These are phyloP conservation scores for Marasmius oreades DNA, from an alignment of 1,284 basidiomycete genomes.

Conservation along the genomic window DNA sequence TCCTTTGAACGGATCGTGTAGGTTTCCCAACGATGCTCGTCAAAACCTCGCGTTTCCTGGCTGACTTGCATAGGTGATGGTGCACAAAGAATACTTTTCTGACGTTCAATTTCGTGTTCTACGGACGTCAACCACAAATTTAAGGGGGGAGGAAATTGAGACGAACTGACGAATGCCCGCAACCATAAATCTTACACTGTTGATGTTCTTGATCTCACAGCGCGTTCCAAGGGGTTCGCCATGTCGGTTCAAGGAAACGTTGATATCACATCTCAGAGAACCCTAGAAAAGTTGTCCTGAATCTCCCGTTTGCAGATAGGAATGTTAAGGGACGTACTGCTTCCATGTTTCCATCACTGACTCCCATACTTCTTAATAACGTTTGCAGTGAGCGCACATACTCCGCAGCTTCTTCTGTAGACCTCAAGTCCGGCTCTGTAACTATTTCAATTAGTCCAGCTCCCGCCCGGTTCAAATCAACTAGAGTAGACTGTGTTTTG, in stretches of 20 bases:
- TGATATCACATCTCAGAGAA: slow-evolving; percentile 92
- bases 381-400: slow-evolving; percentile 88
- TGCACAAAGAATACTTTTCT: slow-evolving; percentile 52
- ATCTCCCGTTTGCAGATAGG: not conserved
- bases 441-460: slow-evolving; percentile 95
- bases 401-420: slow-evolving; percentile 87
- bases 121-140: slow-evolving; percentile 27
- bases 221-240: slow-evolving; percentile 76
- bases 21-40: slow-evolving; percentile 81
- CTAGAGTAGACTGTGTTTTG: slow-evolving; percentile 51
- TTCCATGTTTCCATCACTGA: slow-evolving; percentile 97
- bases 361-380: slow-evolving; percentile 78
- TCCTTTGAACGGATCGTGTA: slow-evolving; percentile 87
- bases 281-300: slow-evolving; percentile 48
- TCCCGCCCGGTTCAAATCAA: slow-evolving; percentile 93
- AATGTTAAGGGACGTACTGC: slow-evolving; percentile 48
- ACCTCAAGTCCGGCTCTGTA: slow-evolving; percentile 88
- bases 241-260: slow-evolving; percentile 80
- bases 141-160: slow-evolving; percentile 1
- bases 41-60: slow-evolving; percentile 92
- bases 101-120: slow-evolving; percentile 70
- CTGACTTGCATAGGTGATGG: slow-evolving; percentile 34
- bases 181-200: slow-evolving; percentile 85
- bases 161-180: slow-evolving; percentile 75
- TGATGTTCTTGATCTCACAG: slow-evolving; percentile 97